Base-by-base conservation (phyloP, 768 basidiomycete species). In the Sporobolomyces roseus region DNA sequence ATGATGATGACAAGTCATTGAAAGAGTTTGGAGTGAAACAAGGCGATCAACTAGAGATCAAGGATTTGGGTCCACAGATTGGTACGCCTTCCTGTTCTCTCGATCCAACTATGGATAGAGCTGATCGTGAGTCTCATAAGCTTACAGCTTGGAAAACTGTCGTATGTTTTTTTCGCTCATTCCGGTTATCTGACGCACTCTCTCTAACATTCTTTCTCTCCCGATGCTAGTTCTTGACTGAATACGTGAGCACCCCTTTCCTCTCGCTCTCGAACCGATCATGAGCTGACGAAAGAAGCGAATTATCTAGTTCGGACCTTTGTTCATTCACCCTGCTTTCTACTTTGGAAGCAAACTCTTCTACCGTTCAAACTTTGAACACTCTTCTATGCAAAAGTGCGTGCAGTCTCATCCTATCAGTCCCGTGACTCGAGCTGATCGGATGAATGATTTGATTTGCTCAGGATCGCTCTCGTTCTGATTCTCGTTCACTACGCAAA, bases 11-110 rank as follows among this genome's bases (percentile, higher is more conserved):
- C 21, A 80, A 82, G 46, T 84, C 83, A 36, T 77, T 98, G 51
- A 78, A 77, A 19, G 81, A 84, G 32, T 83, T 85, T n/a, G 85
- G 84, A 0, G 77, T 90, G 5, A 75, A 74, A 14, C 83, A 86
- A 25, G 87, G 84, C 14, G 83, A 82, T n/a, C 85, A 87, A 66
- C 75, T 98, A 43, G 79, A 83, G 43, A 82, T 93, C 66, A 96
- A 96, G 79, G 96, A 98, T 79, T 80, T 98, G 35, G 96, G 96
- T 0, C 84, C 88, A 10, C 96, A 99, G 78, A 81, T 94, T 51
- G 83, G 85, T 75, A 23, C 38, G 74, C 29, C 32, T 19, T 10
- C 43, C 19, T 1, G 14, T 23, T 13, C 58, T 32, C 58, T n/a
- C 35, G 16, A 35, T 19, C 16, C 8, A 12, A 27, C 30, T 17